Conservation (phyloP, 177 flowering plant species). For the Vitis hybrid region DNA sequence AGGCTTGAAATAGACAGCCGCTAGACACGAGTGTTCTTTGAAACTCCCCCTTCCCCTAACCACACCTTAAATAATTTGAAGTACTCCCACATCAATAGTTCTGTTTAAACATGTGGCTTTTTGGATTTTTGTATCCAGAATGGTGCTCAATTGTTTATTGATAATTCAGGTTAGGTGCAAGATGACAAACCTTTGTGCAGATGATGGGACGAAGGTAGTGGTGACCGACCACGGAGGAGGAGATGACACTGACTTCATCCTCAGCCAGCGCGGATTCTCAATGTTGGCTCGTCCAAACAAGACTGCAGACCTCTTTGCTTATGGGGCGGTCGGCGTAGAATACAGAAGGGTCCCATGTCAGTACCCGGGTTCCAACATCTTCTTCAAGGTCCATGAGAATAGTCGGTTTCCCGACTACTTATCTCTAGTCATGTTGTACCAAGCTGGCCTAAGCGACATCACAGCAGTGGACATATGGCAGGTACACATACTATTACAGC, state of each 20-base stretch:
- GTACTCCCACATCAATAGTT: too few relatives aligned
- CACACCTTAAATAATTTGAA: too few relatives aligned
- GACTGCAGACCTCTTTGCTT: slow-evolving; percentile 42
- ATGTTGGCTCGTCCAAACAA: slow-evolving; percentile 46
- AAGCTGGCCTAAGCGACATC: slow-evolving; percentile 55
- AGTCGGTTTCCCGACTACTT: slow-evolving; percentile 66
- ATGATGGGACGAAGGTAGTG: slow-evolving; percentile 58
- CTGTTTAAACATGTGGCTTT: too few relatives aligned
- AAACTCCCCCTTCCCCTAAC: too few relatives aligned
- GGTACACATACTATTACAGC: slow-evolving; percentile 36
- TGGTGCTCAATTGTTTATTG: background rate
- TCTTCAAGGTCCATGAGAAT: slow-evolving; percentile 60
- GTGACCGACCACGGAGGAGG: slow-evolving; percentile 84
- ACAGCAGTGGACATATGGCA: slow-evolving; percentile 60
- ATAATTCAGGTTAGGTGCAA: slow-evolving; percentile 70
- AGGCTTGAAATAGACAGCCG: too few relatives aligned
- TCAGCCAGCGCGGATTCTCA: slow-evolving; percentile 55
- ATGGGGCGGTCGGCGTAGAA: slow-evolving; percentile 77
- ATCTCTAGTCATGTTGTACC: slow-evolving; percentile 58
- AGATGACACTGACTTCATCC: slow-evolving; percentile 75
- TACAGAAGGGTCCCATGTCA: slow-evolving; percentile 63
- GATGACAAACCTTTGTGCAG: slow-evolving; percentile 46
- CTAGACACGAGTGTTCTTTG: too few relatives aligned
- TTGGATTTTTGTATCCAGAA: too few relatives aligned
- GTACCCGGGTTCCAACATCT: slow-evolving; percentile 45